Percentiles rank a stretch among this genome's conserved stretches.
Evolutionary conservation across 805 yeast genomes (phyloP).

Genomic region (Starmerella davenportii): DNA sequence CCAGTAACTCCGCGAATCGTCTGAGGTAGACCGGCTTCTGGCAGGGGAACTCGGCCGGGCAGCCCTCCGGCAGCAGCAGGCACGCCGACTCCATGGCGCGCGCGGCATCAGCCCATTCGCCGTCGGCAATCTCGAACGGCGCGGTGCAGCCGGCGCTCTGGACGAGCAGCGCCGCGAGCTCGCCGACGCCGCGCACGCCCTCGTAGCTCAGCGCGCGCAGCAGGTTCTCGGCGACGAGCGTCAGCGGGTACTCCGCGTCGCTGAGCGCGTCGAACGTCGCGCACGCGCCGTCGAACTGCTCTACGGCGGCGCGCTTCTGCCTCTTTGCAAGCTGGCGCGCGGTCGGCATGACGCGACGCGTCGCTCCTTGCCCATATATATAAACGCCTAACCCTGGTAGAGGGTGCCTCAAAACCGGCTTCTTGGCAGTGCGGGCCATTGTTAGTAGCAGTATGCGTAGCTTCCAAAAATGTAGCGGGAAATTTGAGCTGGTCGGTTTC

Average conservation of each 20-base stretch:
- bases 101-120: background rate
- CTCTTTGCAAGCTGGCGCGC: background rate
- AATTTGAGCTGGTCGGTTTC: too few species aligned
- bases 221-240: slow-evolving; percentile 13
- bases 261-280: slow-evolving; percentile 11
- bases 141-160: slow-evolving; percentile 10
- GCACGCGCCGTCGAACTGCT: slow-evolving; percentile 3
- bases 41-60: slow-evolving; percentile 9
- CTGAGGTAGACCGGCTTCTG: slow-evolving; percentile 3
- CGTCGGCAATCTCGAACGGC: background rate
- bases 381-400: background rate
- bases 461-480: too few species aligned
- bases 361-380: background rate
- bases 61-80: slow-evolving; percentile 1
- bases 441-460: too few species aligned
- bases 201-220: slow-evolving; percentile 15
- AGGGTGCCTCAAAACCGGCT: background rate
- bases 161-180: slow-evolving; percentile 9
- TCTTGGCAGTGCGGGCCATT: background rate
- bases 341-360: background rate
- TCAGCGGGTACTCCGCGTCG: slow-evolving; percentile 11
- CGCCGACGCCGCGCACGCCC: slow-evolving; percentile 11
- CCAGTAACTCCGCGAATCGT: slow-evolving; percentile 4
- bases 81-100: slow-evolving; percentile 6
- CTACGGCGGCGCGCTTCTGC: background rate